Percentiles rank a stretch among this genome's conserved stretches.
These are phyloP conservation scores for Protomyces inouyei DNA, from an alignment of 1,139 yeast species.

Conservation along the genomic window DNA sequence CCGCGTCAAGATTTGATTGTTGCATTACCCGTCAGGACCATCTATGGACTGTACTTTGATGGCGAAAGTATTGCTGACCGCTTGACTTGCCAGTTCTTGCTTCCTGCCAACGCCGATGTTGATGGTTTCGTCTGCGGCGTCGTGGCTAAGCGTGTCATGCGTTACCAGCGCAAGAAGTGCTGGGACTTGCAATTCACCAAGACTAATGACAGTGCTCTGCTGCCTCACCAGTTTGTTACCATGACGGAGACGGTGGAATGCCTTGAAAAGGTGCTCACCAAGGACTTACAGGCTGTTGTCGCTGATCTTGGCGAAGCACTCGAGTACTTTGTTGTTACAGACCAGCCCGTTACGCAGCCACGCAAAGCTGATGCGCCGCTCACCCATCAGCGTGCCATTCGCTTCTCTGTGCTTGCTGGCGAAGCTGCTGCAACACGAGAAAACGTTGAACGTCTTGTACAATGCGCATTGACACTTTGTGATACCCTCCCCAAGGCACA, in stretches of 20 bases:
- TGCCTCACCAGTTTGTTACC: conserved; percentile 67
- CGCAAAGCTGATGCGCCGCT: conserved; percentile 52
- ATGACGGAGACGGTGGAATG: conserved; percentile 87
- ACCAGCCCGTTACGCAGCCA: conserved; percentile 49
- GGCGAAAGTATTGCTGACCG: conserved; percentile 33
- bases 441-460: conserved; percentile 22
- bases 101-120: conserved; percentile 23
- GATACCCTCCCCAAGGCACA: conserved; percentile 48
- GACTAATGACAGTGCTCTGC: conserved; percentile 54
- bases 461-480: conserved; percentile 49
- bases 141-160: conserved; percentile 82
- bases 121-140: conserved; percentile 72
- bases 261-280: conserved; percentile 58
- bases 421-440: conserved; percentile 3
- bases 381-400: background rate
- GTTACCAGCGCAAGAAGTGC: conserved; percentile 64
- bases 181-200: conserved; percentile 81
- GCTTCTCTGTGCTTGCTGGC: conserved; percentile 4
- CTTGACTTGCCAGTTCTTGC: conserved; percentile 3
- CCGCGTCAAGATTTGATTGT: conserved; percentile 78
- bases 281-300: conserved; percentile 51
- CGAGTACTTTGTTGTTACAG: conserved; percentile 72
- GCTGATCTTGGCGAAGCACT: conserved; percentile 49
- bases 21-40: conserved; percentile 51
- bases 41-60: conserved; percentile 29